Percentiles rank a stretch among this genome's conserved stretches.
Conservation (phyloP, 2,329 filamentous ascomycete genomes). For the Colletotrichum euphorbiae region DNA sequence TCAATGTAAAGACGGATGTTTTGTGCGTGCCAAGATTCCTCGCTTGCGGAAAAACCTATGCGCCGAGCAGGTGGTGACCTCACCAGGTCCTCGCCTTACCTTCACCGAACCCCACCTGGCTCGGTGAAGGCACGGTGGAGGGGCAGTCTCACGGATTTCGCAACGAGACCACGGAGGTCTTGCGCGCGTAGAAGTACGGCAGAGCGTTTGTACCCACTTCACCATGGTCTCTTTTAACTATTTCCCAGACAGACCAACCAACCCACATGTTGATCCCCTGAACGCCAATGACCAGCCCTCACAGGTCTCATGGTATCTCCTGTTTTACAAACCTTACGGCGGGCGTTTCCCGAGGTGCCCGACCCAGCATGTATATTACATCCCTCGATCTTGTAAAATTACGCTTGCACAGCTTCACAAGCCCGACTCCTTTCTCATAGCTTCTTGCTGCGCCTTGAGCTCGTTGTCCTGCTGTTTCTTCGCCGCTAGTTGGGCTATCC, state of each 20-base stretch:
- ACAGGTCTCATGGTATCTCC: conserved; percentile 34
- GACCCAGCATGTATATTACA: conserved; percentile 25
- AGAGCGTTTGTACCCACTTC: background rate
- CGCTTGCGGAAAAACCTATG: conserved; percentile 42
- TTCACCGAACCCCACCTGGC: background rate
- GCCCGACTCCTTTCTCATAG: conserved; percentile 62
- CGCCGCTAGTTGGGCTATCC: conserved; percentile 51
- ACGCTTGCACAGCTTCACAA: conserved; percentile 44
- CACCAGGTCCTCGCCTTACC: conserved; percentile 1
- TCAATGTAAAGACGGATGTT: conserved; percentile 36
- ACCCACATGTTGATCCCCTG: background rate
- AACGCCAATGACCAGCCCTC: conserved; percentile 32
- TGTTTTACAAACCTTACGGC: conserved; percentile 15
- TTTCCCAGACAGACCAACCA: background rate
- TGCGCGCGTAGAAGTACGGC: background rate
- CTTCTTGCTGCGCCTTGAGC: conserved; percentile 57
- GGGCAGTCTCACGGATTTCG: background rate
- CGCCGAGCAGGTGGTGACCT: conserved; percentile 25
- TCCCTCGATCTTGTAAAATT: background rate
- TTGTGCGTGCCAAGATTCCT: conserved; percentile 42
- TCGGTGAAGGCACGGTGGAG: conserved; percentile 4
- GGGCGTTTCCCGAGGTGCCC: conserved; percentile 4
- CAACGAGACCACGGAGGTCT: no score
- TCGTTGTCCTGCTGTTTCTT: conserved; percentile 54
- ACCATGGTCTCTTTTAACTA: background rate